These are phyloP conservation scores for Westerdykella aurantiaca DNA, from an alignment of 2,329 filamentous ascomycete genomes.

Conservation along the genomic window DNA sequence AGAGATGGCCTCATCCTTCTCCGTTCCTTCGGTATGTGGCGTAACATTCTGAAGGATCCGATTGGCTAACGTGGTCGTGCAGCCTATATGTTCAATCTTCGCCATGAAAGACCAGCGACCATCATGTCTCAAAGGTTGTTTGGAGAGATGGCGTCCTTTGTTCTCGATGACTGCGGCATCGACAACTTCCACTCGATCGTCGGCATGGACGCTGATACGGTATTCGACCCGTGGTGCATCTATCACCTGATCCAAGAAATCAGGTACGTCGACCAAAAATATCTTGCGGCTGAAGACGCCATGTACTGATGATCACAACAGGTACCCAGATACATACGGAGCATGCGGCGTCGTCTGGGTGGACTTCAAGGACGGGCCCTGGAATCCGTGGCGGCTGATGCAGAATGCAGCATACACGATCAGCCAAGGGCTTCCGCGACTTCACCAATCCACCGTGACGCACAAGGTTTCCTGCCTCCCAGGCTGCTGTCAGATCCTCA, in stretches of 20 bases:
- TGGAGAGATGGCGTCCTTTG: slow-evolving; percentile 7
- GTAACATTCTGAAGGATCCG: too few species aligned
- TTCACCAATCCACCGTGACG: slow-evolving; percentile 47
- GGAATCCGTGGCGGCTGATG: slow-evolving; percentile 40
- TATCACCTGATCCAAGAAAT: slow-evolving; percentile 13
- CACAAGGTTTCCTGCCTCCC: slow-evolving; percentile 48
- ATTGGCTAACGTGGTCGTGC: too few species aligned
- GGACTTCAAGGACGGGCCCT: slow-evolving; percentile 41
- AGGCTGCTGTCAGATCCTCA: slow-evolving; percentile 48
- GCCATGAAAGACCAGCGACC: slow-evolving; percentile 25
- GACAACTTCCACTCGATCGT: slow-evolving; percentile 6
- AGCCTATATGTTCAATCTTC: slow-evolving; percentile 45
- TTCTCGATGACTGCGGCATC: slow-evolving; percentile 5
- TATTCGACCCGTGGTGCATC: slow-evolving; percentile 45
- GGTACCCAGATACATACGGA: slow-evolving; percentile 31
- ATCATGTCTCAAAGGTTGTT: slow-evolving; percentile 10
- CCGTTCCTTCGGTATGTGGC: slow-evolving; percentile 36
- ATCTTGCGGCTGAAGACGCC: slow-evolving; percentile 37
- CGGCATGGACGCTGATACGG: slow-evolving; percentile 35
- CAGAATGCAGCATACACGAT: slow-evolving; percentile 44
- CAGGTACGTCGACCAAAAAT: background rate
- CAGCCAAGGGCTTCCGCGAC: slow-evolving; percentile 35
- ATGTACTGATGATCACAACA: slow-evolving; percentile 31
- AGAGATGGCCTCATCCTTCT: slow-evolving; percentile 48
- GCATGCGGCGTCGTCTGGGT: slow-evolving; percentile 48